These are phyloP conservation scores for Moniliella sp. DNA, from an alignment of 1,284 basidiomycete species.

Conservation along the genomic window DNA sequence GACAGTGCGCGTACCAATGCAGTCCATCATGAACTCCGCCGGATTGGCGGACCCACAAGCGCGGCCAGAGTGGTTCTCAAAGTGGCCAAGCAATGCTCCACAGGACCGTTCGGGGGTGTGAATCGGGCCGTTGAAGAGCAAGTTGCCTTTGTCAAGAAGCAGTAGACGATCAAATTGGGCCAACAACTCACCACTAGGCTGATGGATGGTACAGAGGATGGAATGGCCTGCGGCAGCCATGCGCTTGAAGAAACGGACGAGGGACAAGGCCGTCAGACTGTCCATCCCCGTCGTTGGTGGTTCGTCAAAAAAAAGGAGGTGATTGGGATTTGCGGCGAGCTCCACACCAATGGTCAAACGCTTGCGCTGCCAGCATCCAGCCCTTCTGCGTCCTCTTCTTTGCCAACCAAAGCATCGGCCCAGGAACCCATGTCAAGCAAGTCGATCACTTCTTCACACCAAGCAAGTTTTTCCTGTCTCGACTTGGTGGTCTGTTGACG, in stretches of 20 bases:
- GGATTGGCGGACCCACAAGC: conserved; percentile 14
- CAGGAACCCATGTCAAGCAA: conserved; percentile 18
- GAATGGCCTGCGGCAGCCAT: conserved; percentile 27
- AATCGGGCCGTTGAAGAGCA: no score
- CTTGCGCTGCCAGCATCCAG: conserved; percentile 23
- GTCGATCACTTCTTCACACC: conserved; percentile 17
- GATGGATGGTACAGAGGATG: conserved; percentile 35
- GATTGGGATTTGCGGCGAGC: conserved; percentile 19
- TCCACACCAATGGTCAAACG: conserved; percentile 22
- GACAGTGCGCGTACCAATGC: conserved; percentile 1
- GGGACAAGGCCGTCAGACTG: conserved; percentile 11
- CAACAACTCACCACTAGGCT: conserved; percentile 28
- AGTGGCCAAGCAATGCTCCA: no score
- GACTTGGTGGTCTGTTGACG: conserved; percentile 14
- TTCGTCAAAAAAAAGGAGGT: conserved; percentile 26
- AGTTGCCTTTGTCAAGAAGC: conserved; percentile 13
- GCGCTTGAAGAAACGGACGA: conserved; percentile 30
- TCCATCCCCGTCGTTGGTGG: conserved; percentile 22
- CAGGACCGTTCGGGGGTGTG: no score
- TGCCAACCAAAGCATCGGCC: conserved; percentile 17
- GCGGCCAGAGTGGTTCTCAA: no score
- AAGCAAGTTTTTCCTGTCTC: conserved; percentile 12
- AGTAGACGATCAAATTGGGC: conserved; percentile 18
- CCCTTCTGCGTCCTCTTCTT: conserved; percentile 17
- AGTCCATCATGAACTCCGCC: conserved; percentile 26